Evolutionary conservation across 208 protist genomes (phyloP).

Genomic region (Zelonia costaricensis): DNA sequence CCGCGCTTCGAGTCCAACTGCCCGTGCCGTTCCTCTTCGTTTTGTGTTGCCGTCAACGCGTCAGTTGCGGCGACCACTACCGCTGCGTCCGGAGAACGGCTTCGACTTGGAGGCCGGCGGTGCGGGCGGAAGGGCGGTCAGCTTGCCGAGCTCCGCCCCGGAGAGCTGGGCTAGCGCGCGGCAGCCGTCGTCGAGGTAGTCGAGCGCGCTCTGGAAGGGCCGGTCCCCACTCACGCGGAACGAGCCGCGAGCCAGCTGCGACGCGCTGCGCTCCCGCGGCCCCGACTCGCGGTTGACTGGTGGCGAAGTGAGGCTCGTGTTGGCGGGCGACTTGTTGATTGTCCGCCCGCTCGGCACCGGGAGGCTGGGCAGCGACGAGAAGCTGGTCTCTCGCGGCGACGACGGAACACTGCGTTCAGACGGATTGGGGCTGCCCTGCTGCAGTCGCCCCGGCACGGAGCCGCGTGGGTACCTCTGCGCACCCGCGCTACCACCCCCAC

Average conservation of each 20-base stretch:
- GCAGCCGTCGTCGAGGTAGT: conserved; percentile 50
- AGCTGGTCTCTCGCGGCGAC: neutral
- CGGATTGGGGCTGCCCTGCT: neutral
- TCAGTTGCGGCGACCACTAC: conserved; percentile 17
- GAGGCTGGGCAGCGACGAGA: neutral
- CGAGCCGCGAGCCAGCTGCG: neutral
- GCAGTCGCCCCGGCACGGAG: neutral
- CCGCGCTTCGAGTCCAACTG: no score
- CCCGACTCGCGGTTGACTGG: neutral
- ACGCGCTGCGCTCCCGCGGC: neutral
- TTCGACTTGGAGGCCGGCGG: conserved; percentile 29
- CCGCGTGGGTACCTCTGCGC: conserved; percentile 2
- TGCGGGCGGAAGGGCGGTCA: conserved; percentile 23
- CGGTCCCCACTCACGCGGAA: conserved; percentile 17
- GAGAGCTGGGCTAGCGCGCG: conserved; percentile 23
- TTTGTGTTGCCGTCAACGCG: neutral
- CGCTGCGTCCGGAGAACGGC: conserved; percentile 6
- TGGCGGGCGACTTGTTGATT: neutral
- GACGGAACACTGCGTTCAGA: neutral
- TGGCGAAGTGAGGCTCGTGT: neutral
- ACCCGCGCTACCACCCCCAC: neutral
- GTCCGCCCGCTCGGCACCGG: neutral
- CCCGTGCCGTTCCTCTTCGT: no score
- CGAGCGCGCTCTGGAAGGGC: conserved; percentile 34
- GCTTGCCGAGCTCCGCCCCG: conserved; percentile 21